Evolutionary conservation across 2,329 filamentous ascomycete genomes (phyloP).

Genomic region (Rhynchosporium secalis): DNA sequence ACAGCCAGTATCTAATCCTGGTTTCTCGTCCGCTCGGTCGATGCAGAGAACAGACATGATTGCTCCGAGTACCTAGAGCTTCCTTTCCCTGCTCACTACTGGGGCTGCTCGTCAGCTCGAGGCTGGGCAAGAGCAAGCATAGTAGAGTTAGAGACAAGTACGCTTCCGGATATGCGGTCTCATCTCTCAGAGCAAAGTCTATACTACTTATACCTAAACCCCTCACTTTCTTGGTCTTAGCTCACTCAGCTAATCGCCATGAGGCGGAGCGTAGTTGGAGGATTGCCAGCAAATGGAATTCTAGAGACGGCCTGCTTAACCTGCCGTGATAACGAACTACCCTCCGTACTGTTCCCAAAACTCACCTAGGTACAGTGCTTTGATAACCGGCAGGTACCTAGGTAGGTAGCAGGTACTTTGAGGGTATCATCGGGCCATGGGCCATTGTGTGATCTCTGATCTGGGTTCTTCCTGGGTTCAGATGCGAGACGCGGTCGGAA

Average conservation of each 20-base stretch:
- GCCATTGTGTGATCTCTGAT: background rate
- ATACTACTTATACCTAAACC: background rate
- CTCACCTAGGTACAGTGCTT: too few species aligned
- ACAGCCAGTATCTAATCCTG: conserved; percentile 21
- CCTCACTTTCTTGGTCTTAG: conserved; percentile 18
- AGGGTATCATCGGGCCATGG: background rate
- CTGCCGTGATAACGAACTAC: too few species aligned
- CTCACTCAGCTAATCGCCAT: conserved; percentile 16
- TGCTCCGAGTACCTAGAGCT: conserved; percentile 1
- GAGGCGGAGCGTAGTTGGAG: conserved; percentile 11
- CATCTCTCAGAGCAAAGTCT: too few species aligned
- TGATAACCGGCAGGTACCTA: too few species aligned
- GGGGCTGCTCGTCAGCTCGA: too few species aligned
- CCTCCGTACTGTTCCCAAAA: too few species aligned
- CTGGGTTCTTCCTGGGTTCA: background rate
- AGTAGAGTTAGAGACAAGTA: too few species aligned
- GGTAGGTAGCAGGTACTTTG: too few species aligned
- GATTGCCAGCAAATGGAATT: conserved; percentile 18
- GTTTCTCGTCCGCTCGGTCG: conserved; percentile 6
- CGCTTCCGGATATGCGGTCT: too few species aligned
- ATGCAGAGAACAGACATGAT: background rate
- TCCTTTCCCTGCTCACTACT: conserved; percentile 15
- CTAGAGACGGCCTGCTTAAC: background rate
- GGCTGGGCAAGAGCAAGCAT: too few species aligned
- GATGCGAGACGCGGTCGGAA: conserved; percentile 5